Evolutionary conservation across 805 yeast genomes (phyloP).

Genomic region (Yarrowia yakushimensis): DNA sequence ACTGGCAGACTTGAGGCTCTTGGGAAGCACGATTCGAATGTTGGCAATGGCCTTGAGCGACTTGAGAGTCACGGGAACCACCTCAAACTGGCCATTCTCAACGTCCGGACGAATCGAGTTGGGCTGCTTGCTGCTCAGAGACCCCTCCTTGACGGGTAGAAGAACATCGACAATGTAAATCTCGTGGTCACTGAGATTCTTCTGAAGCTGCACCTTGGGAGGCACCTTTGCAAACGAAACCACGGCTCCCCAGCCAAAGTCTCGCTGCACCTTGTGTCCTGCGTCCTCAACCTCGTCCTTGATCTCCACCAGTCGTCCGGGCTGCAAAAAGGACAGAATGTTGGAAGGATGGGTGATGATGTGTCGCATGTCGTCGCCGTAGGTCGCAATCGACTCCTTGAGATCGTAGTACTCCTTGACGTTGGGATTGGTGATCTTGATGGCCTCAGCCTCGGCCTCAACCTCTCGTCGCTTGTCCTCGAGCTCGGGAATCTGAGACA

Average conservation of each 20-base stretch:
- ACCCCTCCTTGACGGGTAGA: slow-evolving; percentile 67
- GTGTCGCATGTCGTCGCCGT: slow-evolving; percentile 71
- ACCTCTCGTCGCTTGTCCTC: slow-evolving; percentile 58
- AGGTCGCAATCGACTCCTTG: slow-evolving; percentile 63
- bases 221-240: slow-evolving; percentile 67
- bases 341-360: slow-evolving; percentile 90
- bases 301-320: slow-evolving; percentile 78
- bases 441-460: slow-evolving; percentile 43
- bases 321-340: slow-evolving; percentile 75
- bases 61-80: slow-evolving; percentile 78
- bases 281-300: slow-evolving; percentile 29
- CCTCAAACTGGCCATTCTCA: slow-evolving; percentile 68
- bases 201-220: slow-evolving; percentile 26
- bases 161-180: slow-evolving; percentile 84
- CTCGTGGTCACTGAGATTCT: slow-evolving; percentile 80
- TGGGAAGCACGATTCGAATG: slow-evolving; percentile 75
- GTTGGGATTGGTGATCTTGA: slow-evolving; percentile 62
- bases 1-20: slow-evolving; percentile 49
- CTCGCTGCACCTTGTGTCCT: slow-evolving; percentile 39
- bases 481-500: slow-evolving; percentile 81
- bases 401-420: slow-evolving; percentile 82
- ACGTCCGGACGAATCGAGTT: slow-evolving; percentile 82
- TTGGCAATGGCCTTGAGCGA: slow-evolving; percentile 75
- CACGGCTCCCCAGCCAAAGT: slow-evolving; percentile 97
- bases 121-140: slow-evolving; percentile 72